Evolutionary conservation across 1,284 basidiomycete genomes (phyloP).

Genomic region (Ustilago hordei): DNA sequence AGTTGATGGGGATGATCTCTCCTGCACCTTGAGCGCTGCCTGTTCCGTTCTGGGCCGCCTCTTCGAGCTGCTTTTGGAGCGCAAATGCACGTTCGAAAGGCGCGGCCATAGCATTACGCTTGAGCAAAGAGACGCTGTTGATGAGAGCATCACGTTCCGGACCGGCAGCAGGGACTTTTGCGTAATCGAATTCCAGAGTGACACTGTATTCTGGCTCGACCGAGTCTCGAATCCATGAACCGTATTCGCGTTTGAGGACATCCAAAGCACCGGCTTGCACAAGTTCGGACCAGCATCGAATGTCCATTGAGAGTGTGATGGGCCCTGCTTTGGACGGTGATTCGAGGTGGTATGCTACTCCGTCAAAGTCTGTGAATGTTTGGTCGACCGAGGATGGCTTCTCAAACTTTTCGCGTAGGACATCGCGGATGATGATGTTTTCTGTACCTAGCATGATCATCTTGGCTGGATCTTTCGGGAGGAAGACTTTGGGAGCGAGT

Average conservation of each 20-base stretch:
- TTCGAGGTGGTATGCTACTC: constrained; percentile 91
- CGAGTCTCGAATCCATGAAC: constrained; percentile 75
- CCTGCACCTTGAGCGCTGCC: constrained; percentile 72
- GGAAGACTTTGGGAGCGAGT: too few species aligned
- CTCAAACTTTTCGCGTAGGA: constrained; percentile 86
- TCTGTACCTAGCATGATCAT: constrained; percentile 69
- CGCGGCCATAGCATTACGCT: constrained; percentile 92
- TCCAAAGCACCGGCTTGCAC: constrained; percentile 86
- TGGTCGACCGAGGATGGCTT: constrained; percentile 94
- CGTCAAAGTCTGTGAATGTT: constrained; percentile 97
- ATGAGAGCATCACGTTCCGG: constrained; percentile 76
- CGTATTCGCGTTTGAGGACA: constrained; percentile 86
- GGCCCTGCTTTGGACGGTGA: constrained; percentile 77
- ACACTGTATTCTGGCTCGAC: constrained; percentile 89
- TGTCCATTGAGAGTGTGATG: constrained; percentile 91
- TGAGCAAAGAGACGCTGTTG: constrained; percentile 84
- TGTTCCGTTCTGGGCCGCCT: constrained; percentile 72
- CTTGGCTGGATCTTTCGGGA: constrained; percentile 6
- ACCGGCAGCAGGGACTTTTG: constrained; percentile 80
- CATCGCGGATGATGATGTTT: constrained; percentile 87
- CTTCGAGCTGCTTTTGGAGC: constrained; percentile 86
- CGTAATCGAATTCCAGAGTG: constrained; percentile 86
- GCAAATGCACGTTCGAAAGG: constrained; percentile 92
- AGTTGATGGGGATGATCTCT: constrained; percentile 91
- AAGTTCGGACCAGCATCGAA: constrained; percentile 93